Evolutionary conservation across 2,329 filamentous ascomycete species (phyloP).

Genomic region (Trichoderma sp.): DNA sequence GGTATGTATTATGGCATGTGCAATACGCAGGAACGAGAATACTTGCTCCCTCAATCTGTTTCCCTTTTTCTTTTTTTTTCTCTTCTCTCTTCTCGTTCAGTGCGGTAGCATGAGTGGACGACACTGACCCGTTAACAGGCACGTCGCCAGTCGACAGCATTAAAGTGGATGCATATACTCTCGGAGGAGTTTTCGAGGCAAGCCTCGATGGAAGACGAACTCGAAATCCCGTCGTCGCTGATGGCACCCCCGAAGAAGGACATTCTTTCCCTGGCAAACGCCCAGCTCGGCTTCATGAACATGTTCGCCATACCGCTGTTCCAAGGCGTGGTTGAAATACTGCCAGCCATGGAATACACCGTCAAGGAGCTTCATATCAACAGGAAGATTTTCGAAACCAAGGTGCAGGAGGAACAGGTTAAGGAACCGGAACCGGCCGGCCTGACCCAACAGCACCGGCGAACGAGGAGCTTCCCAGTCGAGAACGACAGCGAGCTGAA

Average conservation of each 20-base stretch:
- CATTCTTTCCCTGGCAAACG: conserved; percentile 76
- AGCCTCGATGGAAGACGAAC: conserved; percentile 84
- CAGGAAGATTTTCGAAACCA: conserved; percentile 70
- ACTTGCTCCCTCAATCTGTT: neutral
- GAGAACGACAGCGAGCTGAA: conserved; percentile 34
- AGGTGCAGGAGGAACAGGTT: conserved; percentile 65
- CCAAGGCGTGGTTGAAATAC: conserved; percentile 79
- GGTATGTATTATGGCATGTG: conserved; percentile 57
- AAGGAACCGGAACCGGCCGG: conserved; percentile 41
- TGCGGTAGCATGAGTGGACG: neutral
- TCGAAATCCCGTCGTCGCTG: conserved; percentile 84
- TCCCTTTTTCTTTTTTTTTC: too few relatives aligned
- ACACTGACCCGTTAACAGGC: conserved; percentile 57
- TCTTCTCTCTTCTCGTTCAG: neutral
- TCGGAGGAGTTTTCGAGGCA: conserved; percentile 95
- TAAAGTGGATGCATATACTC: conserved; percentile 90
- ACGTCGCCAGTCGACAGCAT: conserved; percentile 77
- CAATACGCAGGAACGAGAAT: neutral
- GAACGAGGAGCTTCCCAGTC: conserved; percentile 46
- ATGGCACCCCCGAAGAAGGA: conserved; percentile 85
- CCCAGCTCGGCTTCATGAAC: conserved; percentile 95
- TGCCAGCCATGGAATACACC: conserved; percentile 82
- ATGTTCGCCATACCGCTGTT: conserved; percentile 93
- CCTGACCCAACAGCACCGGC: conserved; percentile 43
- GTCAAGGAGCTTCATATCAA: conserved; percentile 81